These are phyloP conservation scores for Hypoxylon crocopeplum DNA, from an alignment of 495 filamentous ascomycete species.

Conservation along the genomic window DNA sequence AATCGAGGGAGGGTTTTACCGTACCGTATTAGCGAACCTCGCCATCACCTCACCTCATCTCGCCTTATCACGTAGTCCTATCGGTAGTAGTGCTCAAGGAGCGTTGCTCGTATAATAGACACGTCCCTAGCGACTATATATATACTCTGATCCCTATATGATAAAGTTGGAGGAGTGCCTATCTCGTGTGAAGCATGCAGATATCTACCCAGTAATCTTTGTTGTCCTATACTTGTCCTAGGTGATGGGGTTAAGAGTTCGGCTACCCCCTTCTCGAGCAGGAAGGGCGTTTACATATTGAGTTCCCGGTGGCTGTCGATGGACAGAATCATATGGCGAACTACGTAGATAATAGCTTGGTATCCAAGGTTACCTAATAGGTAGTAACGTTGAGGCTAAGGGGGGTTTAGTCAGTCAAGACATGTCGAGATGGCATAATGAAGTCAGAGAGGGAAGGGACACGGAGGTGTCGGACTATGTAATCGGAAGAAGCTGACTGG, in stretches of 20 bases:
- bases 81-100: too few species aligned
- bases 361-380: too few species aligned
- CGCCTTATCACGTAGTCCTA: too few species aligned
- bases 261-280: background rate
- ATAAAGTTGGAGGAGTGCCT: conserved; percentile 13
- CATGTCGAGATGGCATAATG: conserved; percentile 30
- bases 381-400: background rate
- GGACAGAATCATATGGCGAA: background rate
- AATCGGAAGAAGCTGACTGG: conserved; percentile 33
- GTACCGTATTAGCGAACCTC: background rate
- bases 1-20: conserved; percentile 1
- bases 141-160: conserved; percentile 4
- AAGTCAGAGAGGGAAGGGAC: conserved; percentile 27
- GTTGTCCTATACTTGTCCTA: too few species aligned
- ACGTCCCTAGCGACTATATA: background rate
- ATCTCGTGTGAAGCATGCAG: background rate
- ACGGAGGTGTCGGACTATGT: conserved; percentile 34
- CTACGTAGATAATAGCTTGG: background rate
- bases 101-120: background rate
- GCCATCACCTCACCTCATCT: background rate
- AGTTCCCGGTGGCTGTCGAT: conserved; percentile 5
- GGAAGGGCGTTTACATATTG: conserved; percentile 5
- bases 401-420: conserved; percentile 5
- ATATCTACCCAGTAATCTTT: background rate
- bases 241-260: background rate